Conservation (phyloP, 345 rosid genomes). For the Hirschfeldia incana region DNA sequence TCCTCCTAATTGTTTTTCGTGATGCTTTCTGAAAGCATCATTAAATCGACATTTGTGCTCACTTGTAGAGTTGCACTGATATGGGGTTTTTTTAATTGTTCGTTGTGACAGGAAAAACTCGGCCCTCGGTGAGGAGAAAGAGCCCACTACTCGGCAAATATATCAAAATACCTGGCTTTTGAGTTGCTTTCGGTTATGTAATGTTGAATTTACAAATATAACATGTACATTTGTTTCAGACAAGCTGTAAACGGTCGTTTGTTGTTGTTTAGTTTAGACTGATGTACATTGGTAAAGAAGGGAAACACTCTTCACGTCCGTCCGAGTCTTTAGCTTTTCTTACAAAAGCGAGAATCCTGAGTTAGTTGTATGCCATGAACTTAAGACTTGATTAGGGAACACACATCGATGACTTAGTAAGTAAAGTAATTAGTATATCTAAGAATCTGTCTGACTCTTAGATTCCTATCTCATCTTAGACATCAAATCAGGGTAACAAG, state of each 20-base stretch:
- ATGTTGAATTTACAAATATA: not conserved
- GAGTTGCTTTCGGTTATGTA: slow-evolving; percentile 5
- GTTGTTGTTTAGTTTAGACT: slow-evolving; percentile 36
- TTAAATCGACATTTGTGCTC: not conserved
- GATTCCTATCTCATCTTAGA: not conserved
- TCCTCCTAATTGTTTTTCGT: not conserved
- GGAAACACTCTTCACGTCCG: not conserved
- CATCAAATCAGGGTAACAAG: not conserved
- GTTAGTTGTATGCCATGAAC: not conserved
- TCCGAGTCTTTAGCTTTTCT: not conserved
- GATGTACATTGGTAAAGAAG: slow-evolving; percentile 29
- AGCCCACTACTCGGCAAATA: slow-evolving; percentile 15
- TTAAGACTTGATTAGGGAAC: slow-evolving; percentile 1
- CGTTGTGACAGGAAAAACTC: slow-evolving; percentile 66
- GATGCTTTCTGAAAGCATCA: not conserved
- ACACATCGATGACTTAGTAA: not conserved
- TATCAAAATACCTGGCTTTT: not conserved
- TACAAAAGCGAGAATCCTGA: not conserved
- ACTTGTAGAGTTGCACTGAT: slow-evolving; percentile 16
- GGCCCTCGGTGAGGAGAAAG: slow-evolving; percentile 58
- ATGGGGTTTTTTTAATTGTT: slow-evolving; percentile 24
- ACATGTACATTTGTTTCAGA: slow-evolving; percentile 36
- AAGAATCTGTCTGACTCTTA: not conserved
- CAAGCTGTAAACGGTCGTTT: slow-evolving; percentile 20
- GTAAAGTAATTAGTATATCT: not conserved